Conservation (phyloP, 2,329 filamentous ascomycete genomes). For the Conoideocrella luteorostrata region DNA sequence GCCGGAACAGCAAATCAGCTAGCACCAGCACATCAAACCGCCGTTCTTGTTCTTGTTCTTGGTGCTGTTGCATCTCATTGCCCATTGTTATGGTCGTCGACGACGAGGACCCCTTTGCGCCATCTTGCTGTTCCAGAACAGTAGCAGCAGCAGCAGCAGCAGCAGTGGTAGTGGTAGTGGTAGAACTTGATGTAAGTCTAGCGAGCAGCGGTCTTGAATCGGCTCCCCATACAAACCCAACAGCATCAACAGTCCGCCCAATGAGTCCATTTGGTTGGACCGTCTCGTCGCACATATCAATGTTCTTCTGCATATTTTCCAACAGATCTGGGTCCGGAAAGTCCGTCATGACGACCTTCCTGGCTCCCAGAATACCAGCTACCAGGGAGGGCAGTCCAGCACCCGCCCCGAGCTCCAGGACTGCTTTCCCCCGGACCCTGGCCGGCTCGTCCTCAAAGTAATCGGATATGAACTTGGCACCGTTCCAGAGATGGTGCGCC, state of each 20-base stretch:
- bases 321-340: conserved; percentile 84
- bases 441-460: conserved; percentile 68
- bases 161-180: too few relatives aligned
- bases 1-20: conserved; percentile 85
- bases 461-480: conserved; percentile 67
- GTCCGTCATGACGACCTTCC: conserved; percentile 72
- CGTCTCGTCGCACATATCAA: conserved; percentile 46
- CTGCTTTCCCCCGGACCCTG: conserved; percentile 59
- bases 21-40: conserved; percentile 76
- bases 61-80: conserved; percentile 22
- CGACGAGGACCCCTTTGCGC: neutral
- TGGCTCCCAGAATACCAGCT: conserved; percentile 65
- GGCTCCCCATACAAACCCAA: conserved; percentile 81
- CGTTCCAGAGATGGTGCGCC: conserved; percentile 90
- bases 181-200: too few relatives aligned
- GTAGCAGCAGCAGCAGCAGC: too few relatives aligned
- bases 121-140: too few relatives aligned
- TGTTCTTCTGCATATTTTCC: conserved; percentile 70
- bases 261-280: conserved; percentile 24
- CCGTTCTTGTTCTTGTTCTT: too few relatives aligned
- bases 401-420: conserved; percentile 85
- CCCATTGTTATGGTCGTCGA: conserved; percentile 10
- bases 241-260: conserved; percentile 41
- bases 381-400: conserved; percentile 79
- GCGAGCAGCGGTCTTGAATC: conserved; percentile 51